A percentile compares a stretch with the other conserved stretches of the same genome.
Evolutionary conservation across 768 basidiomycete genomes (phyloP).

Genomic region (Megacollybia marginata): DNA sequence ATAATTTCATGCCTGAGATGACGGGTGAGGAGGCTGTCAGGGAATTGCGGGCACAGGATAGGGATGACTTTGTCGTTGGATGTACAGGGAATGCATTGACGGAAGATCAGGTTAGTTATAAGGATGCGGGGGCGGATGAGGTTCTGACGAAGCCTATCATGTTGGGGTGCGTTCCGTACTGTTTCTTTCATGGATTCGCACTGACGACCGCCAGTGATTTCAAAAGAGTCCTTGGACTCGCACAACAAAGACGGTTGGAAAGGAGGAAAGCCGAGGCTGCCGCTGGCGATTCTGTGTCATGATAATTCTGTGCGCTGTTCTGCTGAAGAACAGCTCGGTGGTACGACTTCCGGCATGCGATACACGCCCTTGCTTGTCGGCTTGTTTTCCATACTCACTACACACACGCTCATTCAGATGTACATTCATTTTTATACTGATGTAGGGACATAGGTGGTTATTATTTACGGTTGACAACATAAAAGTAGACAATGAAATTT

Average conservation of each 20-base stretch:
- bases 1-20: conserved; percentile 24
- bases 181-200: not conserved
- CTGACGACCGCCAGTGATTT: conserved; percentile 6
- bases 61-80: conserved; percentile 26
- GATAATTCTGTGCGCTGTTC: no score
- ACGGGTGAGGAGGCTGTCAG: conserved; percentile 27
- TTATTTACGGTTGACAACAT: no score
- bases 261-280: not conserved
- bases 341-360: no score
- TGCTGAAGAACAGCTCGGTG: no score
- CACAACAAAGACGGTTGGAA: conserved; percentile 6
- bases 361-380: no score
- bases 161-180: not conserved
- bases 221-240: conserved; percentile 8
- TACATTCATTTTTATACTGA: no score
- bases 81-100: conserved; percentile 12
- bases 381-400: no score
- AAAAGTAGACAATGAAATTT: no score
- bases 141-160: conserved; percentile 9
- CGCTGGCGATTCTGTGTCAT: no score
- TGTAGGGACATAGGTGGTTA: no score
- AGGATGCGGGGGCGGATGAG: conserved; percentile 14
- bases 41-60: conserved; percentile 19
- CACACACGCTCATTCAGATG: no score
- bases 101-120: conserved; percentile 24